Evolutionary conservation across 768 basidiomycete species (phyloP).

Genomic region (Gautieria morchelliformis): DNA sequence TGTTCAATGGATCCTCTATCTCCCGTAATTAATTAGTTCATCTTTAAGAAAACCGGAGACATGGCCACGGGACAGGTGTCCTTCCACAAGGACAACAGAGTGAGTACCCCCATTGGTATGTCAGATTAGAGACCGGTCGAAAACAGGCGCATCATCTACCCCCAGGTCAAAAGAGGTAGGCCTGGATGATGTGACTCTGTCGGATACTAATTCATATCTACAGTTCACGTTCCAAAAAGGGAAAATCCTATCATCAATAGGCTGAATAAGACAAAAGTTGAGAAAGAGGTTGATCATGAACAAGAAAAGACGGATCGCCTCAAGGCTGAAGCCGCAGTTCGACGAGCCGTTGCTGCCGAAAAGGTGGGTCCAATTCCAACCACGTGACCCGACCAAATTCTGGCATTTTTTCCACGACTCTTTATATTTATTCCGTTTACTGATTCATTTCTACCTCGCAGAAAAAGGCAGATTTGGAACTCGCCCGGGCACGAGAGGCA

Average conservation of each 20-base stretch:
- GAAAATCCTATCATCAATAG: constrained; percentile 89
- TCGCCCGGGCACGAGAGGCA: constrained; percentile 67
- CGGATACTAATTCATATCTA: background rate
- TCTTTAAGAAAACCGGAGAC: constrained; percentile 82
- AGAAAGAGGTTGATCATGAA: constrained; percentile 83
- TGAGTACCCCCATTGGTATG: constrained; percentile 21
- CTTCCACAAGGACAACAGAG: constrained; percentile 85
- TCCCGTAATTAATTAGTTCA: background rate
- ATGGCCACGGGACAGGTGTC: constrained; percentile 97
- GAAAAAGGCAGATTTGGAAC: constrained; percentile 73
- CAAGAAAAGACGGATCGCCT: constrained; percentile 75
- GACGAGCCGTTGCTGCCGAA: constrained; percentile 53
- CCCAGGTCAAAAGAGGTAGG: constrained; percentile 72
- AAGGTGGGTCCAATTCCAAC: constrained; percentile 36
- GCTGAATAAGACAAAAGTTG: constrained; percentile 86
- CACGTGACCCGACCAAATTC: background rate
- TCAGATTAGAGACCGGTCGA: background rate
- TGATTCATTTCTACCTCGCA: constrained; percentile 19
- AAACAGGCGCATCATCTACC: constrained; percentile 2
- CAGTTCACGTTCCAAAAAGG: constrained; percentile 70
- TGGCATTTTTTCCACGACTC: background rate
- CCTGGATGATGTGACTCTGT: background rate
- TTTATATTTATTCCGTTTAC: background rate
- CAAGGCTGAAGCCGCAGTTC: constrained; percentile 61
- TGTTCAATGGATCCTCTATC: background rate